phyloP scores from a whole-genome alignment of 2,329 filamentous ascomycete species.

The Aspergillus felis region DNA sequence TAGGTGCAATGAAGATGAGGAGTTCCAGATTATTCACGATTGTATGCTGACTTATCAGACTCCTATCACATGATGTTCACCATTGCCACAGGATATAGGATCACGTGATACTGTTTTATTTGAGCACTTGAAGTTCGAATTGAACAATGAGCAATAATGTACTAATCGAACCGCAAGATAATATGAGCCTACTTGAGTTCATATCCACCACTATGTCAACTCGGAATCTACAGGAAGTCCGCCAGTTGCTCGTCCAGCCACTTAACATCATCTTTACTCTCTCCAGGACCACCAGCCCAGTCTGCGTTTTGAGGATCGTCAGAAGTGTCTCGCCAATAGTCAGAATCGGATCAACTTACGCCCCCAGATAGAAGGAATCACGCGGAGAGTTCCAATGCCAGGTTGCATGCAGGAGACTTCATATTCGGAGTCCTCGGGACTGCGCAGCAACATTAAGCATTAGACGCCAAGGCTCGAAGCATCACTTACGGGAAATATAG shows the following conservation, averaged over 20 bases:
- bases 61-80: background rate
- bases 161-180: background rate
- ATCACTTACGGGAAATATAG: conserved; percentile 68
- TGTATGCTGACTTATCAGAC: background rate
- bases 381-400: conserved; percentile 52
- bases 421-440: conserved; percentile 71
- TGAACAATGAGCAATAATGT: no score
- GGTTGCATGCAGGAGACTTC: conserved; percentile 63
- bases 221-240: conserved; percentile 44
- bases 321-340: conserved; percentile 3
- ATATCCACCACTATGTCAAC: background rate
- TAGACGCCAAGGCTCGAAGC: background rate
- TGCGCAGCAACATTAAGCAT: conserved; percentile 24
- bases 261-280: conserved; percentile 65
- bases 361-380: conserved; percentile 62
- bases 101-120: background rate
- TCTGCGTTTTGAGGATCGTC: conserved; percentile 27
- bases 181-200: background rate
- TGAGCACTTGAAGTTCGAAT: no score
- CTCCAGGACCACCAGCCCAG: conserved; percentile 66
- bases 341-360: conserved; percentile 42
- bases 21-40: background rate
- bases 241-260: conserved; percentile 65
- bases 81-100: background rate
- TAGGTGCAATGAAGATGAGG: background rate